Base-by-base conservation (phyloP, 257 asterid species). In the Solanum piurae region DNA sequence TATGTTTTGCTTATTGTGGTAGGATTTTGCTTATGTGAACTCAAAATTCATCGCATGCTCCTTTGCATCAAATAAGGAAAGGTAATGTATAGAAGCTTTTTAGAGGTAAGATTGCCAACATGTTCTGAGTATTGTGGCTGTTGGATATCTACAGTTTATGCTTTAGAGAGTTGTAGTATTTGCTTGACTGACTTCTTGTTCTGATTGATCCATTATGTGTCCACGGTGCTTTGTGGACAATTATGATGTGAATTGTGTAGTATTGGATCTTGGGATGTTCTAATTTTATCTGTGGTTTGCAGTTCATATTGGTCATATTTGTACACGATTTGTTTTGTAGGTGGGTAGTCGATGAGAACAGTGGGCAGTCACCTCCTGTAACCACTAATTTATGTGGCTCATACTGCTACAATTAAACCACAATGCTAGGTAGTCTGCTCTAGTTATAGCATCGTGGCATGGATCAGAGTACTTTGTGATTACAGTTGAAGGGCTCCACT, bases 401-500 rank as follows among this genome's bases (percentile, higher is more conserved):
- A 71, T 71, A 31, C 23, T 3, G 5, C 77, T 14, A 13, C n/a
- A 31, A 20, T 16, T 31, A 18, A 58, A 20, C 25, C 66, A 7
- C 66, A 20, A 71, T 29, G 36, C 16, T 44, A 12, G 76, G 21
- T 69, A 18, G n/a, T 31, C 40, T 31, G 42, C 77, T 72, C 44
- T 72, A 16, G 44, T 33, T 44, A 44, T 36, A 33, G 7, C 44
- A 21, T 72, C 44, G 0, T 16, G 27, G 27, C 9, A 14, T 33
- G 0, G 14, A 72, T 33, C 79, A 33, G 0, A 46, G 79, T 72
- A 16, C 44, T 72, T 33, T 40, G 40, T 72, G 36, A 72, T 33
- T 18, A 34, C 96, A 94, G 90, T 89, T 94, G 0, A 95, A 95
- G 74, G 95, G 92, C 34, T 96, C 14, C 88, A 95, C 0, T 94